A percentile compares a stretch with the other conserved stretches of the same genome.
Evolutionary conservation across 2,329 filamentous ascomycete genomes (phyloP).

Genomic region (Fusarium anguioides): DNA sequence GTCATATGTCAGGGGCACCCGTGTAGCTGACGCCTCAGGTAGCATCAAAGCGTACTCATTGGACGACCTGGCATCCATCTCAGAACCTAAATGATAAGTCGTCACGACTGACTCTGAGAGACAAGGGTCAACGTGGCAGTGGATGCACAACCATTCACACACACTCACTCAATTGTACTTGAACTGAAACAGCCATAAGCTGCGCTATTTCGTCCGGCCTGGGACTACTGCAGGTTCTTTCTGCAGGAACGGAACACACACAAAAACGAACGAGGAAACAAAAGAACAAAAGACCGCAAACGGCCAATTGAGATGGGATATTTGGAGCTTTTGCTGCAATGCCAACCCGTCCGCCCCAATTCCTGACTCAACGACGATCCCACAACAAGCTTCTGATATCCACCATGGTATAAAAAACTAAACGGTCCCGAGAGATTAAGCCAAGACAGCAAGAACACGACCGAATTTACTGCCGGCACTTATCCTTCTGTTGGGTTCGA

Average conservation of each 20-base stretch:
- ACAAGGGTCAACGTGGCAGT: slow-evolving; percentile 39
- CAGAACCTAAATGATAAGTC: slow-evolving; percentile 18
- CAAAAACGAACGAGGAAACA: slow-evolving; percentile 7
- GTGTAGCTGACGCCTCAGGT: slow-evolving; percentile 9
- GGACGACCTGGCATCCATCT: neutral
- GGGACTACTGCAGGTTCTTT: slow-evolving; percentile 32
- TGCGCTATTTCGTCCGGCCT: slow-evolving; percentile 23
- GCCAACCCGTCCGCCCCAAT: neutral
- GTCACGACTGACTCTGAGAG: neutral
- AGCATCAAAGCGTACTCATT: slow-evolving; percentile 17
- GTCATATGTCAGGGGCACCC: slow-evolving; percentile 25
- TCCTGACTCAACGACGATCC: slow-evolving; percentile 35
- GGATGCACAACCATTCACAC: slow-evolving; percentile 10
- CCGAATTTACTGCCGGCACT: slow-evolving; percentile 19
- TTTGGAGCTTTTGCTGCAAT: slow-evolving; percentile 3
- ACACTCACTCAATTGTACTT: slow-evolving; percentile 5
- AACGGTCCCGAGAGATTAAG: slow-evolving; percentile 26
- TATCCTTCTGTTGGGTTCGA: slow-evolving; percentile 23
- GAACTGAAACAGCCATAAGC: slow-evolving; percentile 35
- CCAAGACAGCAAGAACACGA: slow-evolving; percentile 14
- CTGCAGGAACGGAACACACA: slow-evolving; percentile 31
- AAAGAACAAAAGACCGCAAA: slow-evolving; percentile 19
- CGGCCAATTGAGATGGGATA: slow-evolving; percentile 18
- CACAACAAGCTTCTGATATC: slow-evolving; percentile 11
- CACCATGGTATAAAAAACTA: slow-evolving; percentile 21